Evolutionary conservation across 2,329 filamentous ascomycete genomes (phyloP), one percentile per base, ranked within the genome.

Genomic region (Penicillium sp.): DNA sequence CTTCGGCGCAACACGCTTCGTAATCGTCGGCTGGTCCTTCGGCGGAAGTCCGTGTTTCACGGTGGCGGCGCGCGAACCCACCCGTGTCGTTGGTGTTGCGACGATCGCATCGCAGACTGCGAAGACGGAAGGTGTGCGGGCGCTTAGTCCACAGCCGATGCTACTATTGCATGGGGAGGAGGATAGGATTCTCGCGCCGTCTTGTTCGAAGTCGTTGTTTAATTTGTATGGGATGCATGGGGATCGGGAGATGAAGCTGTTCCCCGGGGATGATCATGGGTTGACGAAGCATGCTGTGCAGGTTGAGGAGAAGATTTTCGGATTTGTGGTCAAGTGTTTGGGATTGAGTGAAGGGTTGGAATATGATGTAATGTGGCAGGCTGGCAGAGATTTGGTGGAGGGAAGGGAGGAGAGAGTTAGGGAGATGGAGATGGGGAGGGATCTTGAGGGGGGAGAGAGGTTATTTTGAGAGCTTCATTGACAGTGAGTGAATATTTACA

Each of bases 21-120:
- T 80, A 6, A 60, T 80, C 14, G 70, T 79, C 1, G 79, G 79
- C 49, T 81, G 78, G 79, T 78, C 74, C 11, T 80, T 80, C 55
- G 77, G 79, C 22, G 75, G 78, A 6, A 78, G 76, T 22, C 78
- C 78, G 0, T 78, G 77, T 19, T 78, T 79, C 66, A 76, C 73
- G 0, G 71, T 75, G 13, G 78, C 70, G 7, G 74, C 68, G 3
- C 37, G 63, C 14, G 74, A 75, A 48, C 66, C 66, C 4, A 58
- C 70, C 30, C 66, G 78, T 5, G 68, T 76, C 25, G 58, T 73
- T 0, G 78, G 76, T 1, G 75, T 53, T 3, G 51, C 51, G 51
- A 53, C 51, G 1, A 26, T 53, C 19, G 51, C 51, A 0, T 53
- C 51, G 35, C 51, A 53, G 35, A 53, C 51, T 16, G 51, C 51